phyloP scores from a whole-genome alignment of 2,329 filamentous ascomycete genomes.

The Hymenoscyphus infarciens region DNA sequence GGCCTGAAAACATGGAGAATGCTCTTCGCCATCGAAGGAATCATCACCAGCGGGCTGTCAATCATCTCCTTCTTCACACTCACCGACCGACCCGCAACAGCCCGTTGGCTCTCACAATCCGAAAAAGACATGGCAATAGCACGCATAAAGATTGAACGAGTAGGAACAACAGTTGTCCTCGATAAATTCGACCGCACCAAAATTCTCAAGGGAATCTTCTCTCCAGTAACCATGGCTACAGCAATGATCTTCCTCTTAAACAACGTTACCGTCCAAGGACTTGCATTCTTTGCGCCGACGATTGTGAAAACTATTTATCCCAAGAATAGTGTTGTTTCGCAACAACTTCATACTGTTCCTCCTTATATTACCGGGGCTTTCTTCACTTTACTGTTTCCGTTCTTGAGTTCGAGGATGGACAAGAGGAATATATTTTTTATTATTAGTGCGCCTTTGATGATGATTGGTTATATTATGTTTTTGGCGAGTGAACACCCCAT shows the following conservation, averaged over 20 bases:
- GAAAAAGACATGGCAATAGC: conserved; percentile 65
- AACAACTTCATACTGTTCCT: conserved; percentile 68
- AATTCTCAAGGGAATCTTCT: conserved; percentile 58
- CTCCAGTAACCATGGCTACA: conserved; percentile 56
- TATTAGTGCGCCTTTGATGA: conserved; percentile 57
- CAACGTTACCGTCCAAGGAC: conserved; percentile 65
- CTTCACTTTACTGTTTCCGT: conserved; percentile 60
- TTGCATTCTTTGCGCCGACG: conserved; percentile 68
- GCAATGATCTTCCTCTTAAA: conserved; percentile 43
- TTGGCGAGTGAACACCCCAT: conserved; percentile 49
- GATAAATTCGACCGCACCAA: conserved; percentile 60
- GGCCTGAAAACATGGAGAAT: conserved; percentile 59
- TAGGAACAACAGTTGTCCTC: conserved; percentile 58
- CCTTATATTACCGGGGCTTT: conserved; percentile 67
- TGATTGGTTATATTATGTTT: conserved; percentile 70
- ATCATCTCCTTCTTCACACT: conserved; percentile 61
- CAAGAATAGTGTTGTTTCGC: conserved; percentile 50
- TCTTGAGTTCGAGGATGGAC: conserved; percentile 59
- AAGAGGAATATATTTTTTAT: conserved; percentile 59
- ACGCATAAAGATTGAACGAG: conserved; percentile 65
- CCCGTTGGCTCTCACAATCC: conserved; percentile 60
- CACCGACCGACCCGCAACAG: conserved; percentile 66
- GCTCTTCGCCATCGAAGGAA: conserved; percentile 71
- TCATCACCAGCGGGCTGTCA: conserved; percentile 55
- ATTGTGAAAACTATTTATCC: conserved; percentile 69